Percentiles rank a stretch among this genome's conserved stretches.
These are phyloP conservation scores for Calocybe gangraenosa DNA, from an alignment of 768 basidiomycete species.

Conservation along the genomic window DNA sequence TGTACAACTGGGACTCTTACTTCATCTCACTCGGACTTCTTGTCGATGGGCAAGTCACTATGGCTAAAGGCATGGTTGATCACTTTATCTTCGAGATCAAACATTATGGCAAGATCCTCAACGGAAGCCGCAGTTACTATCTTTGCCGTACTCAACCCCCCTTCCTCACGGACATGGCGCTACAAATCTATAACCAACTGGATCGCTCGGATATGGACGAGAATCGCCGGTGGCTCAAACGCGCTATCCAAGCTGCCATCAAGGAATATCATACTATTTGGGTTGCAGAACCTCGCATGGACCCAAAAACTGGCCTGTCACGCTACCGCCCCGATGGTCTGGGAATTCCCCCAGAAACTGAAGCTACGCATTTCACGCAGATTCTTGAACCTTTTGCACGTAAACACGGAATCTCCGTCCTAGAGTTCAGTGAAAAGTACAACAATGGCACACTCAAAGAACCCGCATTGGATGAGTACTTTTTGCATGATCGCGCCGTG, in stretches of 20 bases:
- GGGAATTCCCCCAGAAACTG: constrained; percentile 98
- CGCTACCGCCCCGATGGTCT: constrained; percentile 91
- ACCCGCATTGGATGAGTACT: constrained; percentile 93
- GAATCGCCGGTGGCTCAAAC: constrained; percentile 90
- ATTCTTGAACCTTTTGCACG: constrained; percentile 92
- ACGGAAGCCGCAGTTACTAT: constrained; percentile 94
- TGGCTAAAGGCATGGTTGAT: constrained; percentile 98
- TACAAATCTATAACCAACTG: constrained; percentile 96
- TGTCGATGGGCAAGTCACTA: constrained; percentile 88
- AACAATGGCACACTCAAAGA: constrained; percentile 81
- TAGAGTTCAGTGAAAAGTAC: constrained; percentile 97
- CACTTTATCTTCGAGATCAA: constrained; percentile 99
- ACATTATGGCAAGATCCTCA: constrained; percentile 95
- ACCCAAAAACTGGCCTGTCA: constrained; percentile 91
- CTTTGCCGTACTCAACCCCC: constrained; percentile 95
- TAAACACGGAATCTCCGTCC: constrained; percentile 88
- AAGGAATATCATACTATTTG: constrained; percentile 99
- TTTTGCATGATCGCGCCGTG: constrained; percentile 93
- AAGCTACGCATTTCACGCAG: constrained; percentile 97
- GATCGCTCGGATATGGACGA: constrained; percentile 76
- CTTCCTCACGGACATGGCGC: constrained; percentile 97
- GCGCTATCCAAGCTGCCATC: constrained; percentile 95
- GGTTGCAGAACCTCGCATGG: constrained; percentile 92
- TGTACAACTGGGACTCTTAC: constrained; percentile 96
- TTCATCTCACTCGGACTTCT: constrained; percentile 92